Evolutionary conservation across 495 filamentous ascomycete genomes (phyloP), one percentile per base, ranked within the genome.

Genomic region (Penicillium ochrochloron): DNA sequence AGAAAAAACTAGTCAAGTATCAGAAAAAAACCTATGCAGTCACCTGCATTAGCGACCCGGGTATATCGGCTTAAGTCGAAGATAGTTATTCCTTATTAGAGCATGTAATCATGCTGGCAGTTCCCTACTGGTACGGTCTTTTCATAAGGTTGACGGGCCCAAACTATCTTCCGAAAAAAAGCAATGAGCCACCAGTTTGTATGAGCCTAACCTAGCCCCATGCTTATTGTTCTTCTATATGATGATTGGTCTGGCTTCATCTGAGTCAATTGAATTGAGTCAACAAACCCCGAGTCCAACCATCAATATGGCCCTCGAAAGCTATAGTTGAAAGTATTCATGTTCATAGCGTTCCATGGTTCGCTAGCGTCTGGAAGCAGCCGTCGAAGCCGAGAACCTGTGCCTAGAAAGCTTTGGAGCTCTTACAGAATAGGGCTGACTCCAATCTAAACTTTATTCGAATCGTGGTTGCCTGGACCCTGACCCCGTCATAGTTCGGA

Each of bases 401-500:
- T 21, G n/a, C 9, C 42, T 46, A 21, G 19, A 23, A 46, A 46
- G 19, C 42, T 21, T 23, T 6, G 42, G 42, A 46, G 9, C 44
- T 25, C 23, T 21, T 0, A 19, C 0, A 5, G 7, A 44, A 21
- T 48, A 25, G 44, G 44, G 44, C 44, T 23, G 44, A 7, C 44
- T 48, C 10, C n/a, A 19, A 25, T 21, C 19, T 10, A 48, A 48
- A 48, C 19, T 48, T 12, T 48, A 25, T 25, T 48, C 21, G 44
- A 48, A 48, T 48, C 21, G 44, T 48, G 44, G 44, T 48, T 48
- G 44, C 44, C 44, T 48, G 44, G 44, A 19, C 42, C 44, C 44
- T 48, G 44, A 19, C 44, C 42, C 14, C 44, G 44, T 48, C 44
- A 25, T 48, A 21, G 44, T 48, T 21, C 9, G 12, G 44, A 48